These are phyloP conservation scores for Trametes cinnabarina DNA, from an alignment of 768 basidiomycete species.

Conservation along the genomic window DNA sequence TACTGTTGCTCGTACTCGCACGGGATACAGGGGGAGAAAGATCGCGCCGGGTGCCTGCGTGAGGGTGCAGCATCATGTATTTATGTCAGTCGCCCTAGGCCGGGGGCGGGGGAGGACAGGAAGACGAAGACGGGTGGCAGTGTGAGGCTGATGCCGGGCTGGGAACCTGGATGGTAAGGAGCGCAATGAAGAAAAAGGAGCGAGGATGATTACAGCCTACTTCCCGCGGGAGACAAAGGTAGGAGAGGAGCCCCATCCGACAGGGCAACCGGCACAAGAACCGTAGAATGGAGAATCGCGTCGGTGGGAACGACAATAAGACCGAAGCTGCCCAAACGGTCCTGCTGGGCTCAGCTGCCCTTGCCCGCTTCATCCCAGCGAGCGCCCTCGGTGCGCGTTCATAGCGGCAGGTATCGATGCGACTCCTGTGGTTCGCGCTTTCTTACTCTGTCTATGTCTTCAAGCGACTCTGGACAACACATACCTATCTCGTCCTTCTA, in stretches of 20 bases:
- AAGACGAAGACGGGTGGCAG: conserved; percentile 20
- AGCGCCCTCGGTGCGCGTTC: not conserved
- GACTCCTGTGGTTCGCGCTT: conserved; percentile 8
- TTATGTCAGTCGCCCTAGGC: conserved; percentile 13
- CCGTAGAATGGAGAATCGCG: conserved; percentile 21
- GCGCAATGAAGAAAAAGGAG: conserved; percentile 19
- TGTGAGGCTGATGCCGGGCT: conserved; percentile 12
- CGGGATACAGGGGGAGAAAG: conserved; percentile 11
- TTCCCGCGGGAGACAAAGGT: conserved; percentile 22
- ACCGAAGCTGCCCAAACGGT: conserved; percentile 13
- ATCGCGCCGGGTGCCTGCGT: conserved; percentile 16
- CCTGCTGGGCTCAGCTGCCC: conserved; percentile 19
- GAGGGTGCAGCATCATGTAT: conserved; percentile 18
- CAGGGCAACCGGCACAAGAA: conserved; percentile 18
- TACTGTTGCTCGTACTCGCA: not conserved
- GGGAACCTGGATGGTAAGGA: conserved; percentile 6
- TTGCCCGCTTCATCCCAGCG: not conserved
- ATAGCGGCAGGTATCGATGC: conserved; percentile 9
- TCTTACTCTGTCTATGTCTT: conserved; percentile 2
- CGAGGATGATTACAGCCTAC: conserved; percentile 8
- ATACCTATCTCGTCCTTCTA: conserved; percentile 10
- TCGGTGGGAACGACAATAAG: conserved; percentile 15
- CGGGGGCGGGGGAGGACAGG: conserved; percentile 14
- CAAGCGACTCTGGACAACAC: not conserved
- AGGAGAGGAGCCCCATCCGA: conserved; percentile 1